Conservation (phyloP, 176 grass and related monocot species). For the Eragrostis curvula region DNA sequence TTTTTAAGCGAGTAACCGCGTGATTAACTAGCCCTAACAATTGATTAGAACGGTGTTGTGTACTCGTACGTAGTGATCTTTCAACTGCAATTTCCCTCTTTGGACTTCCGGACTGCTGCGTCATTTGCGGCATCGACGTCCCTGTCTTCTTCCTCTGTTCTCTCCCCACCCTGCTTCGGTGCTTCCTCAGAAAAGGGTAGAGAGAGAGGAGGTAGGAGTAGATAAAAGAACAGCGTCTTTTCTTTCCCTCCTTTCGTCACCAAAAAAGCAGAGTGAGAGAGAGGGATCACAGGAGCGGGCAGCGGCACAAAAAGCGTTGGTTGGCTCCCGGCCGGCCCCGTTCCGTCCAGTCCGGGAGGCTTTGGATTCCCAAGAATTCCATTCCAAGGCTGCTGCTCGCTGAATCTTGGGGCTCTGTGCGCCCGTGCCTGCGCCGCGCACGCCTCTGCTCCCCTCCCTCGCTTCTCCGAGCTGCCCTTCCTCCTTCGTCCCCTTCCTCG, state of each 20-base stretch:
- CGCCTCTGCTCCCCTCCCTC: not conserved
- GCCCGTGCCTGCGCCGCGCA: not conserved
- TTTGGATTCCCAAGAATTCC: conserved; percentile 52
- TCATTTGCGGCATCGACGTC: not conserved
- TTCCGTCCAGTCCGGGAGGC: conserved; percentile 1
- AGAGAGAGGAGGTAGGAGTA: not conserved
- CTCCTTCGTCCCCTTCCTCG: not conserved
- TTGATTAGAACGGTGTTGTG: too few species aligned
- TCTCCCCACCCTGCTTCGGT: not conserved
- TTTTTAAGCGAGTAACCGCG: not conserved
- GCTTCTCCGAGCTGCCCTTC: not conserved
- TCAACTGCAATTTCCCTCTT: too few species aligned
- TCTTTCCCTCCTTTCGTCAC: conserved; percentile 1
- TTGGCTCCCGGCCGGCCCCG: not conserved
- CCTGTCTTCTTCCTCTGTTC: too few species aligned
- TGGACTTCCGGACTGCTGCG: not conserved
- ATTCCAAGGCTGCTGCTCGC: conserved; percentile 9
- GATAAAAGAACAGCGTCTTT: conserved; percentile 29
- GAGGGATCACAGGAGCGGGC: not conserved
- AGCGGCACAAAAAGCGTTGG: conserved; percentile 18
- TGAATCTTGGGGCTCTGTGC: conserved; percentile 30
- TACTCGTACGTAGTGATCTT: too few species aligned
- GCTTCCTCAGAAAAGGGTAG: not conserved
- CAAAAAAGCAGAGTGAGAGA: not conserved
- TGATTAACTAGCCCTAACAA: not conserved